Percentiles rank a stretch among this genome's conserved stretches.
Conservation (phyloP, 2,329 filamentous ascomycete species). For the Leptographium galeiforme region DNA sequence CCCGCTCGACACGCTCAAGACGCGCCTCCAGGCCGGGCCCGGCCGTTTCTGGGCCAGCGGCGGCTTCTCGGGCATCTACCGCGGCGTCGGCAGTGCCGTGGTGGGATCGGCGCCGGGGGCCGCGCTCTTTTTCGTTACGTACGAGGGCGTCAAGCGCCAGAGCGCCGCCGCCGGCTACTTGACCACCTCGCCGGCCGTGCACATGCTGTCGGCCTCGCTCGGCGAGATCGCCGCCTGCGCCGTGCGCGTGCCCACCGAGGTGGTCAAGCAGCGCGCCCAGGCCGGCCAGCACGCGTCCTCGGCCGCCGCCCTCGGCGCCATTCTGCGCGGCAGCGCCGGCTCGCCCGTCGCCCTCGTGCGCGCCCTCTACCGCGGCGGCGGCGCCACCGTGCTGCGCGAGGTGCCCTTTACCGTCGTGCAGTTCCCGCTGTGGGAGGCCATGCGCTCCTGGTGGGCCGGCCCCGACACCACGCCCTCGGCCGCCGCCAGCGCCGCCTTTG, state of each 20-base stretch:
- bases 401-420: conserved; percentile 96
- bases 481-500: conserved; percentile 70
- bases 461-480: conserved; percentile 33
- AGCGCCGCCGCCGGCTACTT: conserved; percentile 13
- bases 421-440: conserved; percentile 89
- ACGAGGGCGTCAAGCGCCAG: conserved; percentile 54
- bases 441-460: conserved; percentile 57
- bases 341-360: conserved; percentile 46
- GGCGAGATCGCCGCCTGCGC: conserved; percentile 90
- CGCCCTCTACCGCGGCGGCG: conserved; percentile 85
- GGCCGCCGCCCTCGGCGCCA: conserved; percentile 53
- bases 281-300: conserved; percentile 67
- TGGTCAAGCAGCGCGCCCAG: conserved; percentile 93
- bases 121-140: conserved; percentile 94
- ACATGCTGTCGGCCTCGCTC: conserved; percentile 75
- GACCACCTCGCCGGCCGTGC: conserved; percentile 26
- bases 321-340: conserved; percentile 34
- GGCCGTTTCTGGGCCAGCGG: conserved; percentile 63
- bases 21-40: conserved; percentile 70
- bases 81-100: conserved; percentile 76
- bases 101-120: conserved; percentile 88
- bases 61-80: conserved; percentile 85
- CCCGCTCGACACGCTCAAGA: conserved; percentile 97
- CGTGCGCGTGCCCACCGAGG: conserved; percentile 86
- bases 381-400: conserved; percentile 86